phyloP scores from a whole-genome alignment of 768 basidiomycete genomes.

The Leccinum rimulosum region DNA sequence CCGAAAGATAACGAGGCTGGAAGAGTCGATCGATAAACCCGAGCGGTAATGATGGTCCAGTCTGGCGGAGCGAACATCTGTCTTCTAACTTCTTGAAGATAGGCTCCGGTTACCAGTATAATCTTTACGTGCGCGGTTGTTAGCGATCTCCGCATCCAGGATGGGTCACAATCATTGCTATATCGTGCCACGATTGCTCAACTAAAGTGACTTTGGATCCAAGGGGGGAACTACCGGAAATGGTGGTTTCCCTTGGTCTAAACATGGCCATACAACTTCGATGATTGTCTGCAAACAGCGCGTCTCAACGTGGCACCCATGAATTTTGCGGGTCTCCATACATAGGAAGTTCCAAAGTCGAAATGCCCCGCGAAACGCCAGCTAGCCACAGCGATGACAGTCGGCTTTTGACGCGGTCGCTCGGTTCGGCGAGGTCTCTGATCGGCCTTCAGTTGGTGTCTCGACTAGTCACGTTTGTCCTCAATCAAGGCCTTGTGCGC shows the following conservation, averaged over 20 bases:
- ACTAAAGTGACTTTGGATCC: not conserved
- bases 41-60: not conserved
- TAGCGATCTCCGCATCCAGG: slow-evolving; percentile 1
- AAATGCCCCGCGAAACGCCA: slow-evolving; percentile 8
- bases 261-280: slow-evolving; percentile 16
- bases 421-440: slow-evolving; percentile 57
- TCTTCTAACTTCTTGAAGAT: not conserved
- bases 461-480: slow-evolving; percentile 77
- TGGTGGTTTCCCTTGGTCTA: not conserved
- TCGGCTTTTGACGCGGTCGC: slow-evolving; percentile 26
- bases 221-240: not conserved
- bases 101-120: not conserved
- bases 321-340: slow-evolving; percentile 3
- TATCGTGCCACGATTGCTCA: not conserved
- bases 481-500: slow-evolving; percentile 87
- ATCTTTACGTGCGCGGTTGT: not conserved
- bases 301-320: not conserved
- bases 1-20: not conserved
- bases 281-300: not conserved
- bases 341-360: slow-evolving; percentile 5
- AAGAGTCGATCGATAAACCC: slow-evolving; percentile 1
- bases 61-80: not conserved
- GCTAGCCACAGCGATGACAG: slow-evolving; percentile 1
- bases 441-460: slow-evolving; percentile 86
- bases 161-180: not conserved